Conservation (phyloP, 805 yeast genomes). For the Lipomyces yamadae region DNA sequence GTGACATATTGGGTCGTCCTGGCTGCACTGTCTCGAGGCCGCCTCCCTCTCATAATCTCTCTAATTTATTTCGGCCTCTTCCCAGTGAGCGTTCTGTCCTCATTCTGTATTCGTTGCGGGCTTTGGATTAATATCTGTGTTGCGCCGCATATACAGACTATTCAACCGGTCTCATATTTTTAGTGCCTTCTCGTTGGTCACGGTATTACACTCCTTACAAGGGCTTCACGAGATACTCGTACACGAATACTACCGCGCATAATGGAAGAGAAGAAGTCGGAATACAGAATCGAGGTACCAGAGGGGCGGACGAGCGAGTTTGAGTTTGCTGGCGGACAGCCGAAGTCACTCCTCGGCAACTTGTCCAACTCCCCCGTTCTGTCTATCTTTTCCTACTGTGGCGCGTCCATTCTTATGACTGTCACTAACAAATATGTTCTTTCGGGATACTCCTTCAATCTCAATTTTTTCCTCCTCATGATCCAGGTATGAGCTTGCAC, state of each 20-base stretch:
- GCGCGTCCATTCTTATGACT: slow-evolving; percentile 95
- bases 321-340: slow-evolving; percentile 18
- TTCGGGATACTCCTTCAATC: slow-evolving; percentile 72
- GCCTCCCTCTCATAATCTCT: not conserved
- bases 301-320: slow-evolving; percentile 25
- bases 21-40: not conserved
- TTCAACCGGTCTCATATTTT: not conserved
- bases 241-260: not conserved
- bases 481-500: slow-evolving; percentile 56
- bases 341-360: slow-evolving; percentile 15
- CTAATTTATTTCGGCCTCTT: not conserved
- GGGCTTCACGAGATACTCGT: not conserved
- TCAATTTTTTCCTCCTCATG: slow-evolving; percentile 88
- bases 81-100: not conserved
- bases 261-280: slow-evolving; percentile 37
- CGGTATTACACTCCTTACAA: no score
- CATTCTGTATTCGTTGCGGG: not conserved
- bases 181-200: not conserved
- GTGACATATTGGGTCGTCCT: not conserved
- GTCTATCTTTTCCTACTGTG: slow-evolving; percentile 63
- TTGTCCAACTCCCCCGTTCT: slow-evolving; percentile 33
- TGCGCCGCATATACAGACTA: not conserved
- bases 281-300: slow-evolving; percentile 30
- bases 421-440: slow-evolving; percentile 95
- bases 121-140: not conserved